Evolutionary conservation across 2,329 filamentous ascomycete species (phyloP).

Genomic region (Camillea tinctor): DNA sequence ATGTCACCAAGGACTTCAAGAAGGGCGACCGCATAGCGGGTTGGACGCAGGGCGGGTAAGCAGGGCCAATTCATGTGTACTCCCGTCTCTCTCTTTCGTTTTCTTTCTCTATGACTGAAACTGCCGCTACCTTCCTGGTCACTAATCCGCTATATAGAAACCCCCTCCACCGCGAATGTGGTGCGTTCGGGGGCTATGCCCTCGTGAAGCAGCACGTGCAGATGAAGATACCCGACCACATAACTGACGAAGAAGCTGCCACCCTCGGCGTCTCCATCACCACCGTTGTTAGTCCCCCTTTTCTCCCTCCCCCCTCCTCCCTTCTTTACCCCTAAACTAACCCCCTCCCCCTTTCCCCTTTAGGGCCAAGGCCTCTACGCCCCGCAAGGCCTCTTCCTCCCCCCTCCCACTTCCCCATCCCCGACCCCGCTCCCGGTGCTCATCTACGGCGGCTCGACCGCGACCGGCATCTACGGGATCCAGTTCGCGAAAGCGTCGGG

Average conservation of each 20-base stretch:
- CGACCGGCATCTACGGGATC: conserved; percentile 52
- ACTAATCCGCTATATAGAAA: conserved; percentile 27
- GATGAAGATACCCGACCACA: conserved; percentile 43
- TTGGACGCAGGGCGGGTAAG: conserved; percentile 21
- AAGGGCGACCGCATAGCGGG: conserved; percentile 49
- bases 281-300: conserved; percentile 37
- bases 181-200: conserved; percentile 42
- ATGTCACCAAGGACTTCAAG: conserved; percentile 41
- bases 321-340: not conserved
- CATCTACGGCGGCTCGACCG: conserved; percentile 51
- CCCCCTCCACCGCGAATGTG: conserved; percentile 37
- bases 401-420: conserved; percentile 42
- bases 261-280: conserved; percentile 40
- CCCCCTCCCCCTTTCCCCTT: too few species aligned
- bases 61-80: not conserved
- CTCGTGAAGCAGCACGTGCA: conserved; percentile 40
- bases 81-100: not conserved
- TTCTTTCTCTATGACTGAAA: not conserved
- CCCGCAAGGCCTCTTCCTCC: conserved; percentile 36
- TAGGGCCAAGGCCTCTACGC: conserved; percentile 50
- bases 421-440: conserved; percentile 39
- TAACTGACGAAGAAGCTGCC: conserved; percentile 48
- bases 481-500: conserved; percentile 44
- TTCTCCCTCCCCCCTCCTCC: not conserved
- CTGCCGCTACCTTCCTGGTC: not conserved